Evolutionary conservation across 495 filamentous ascomycete genomes (phyloP).

Genomic region (Aspergillus hancockii): DNA sequence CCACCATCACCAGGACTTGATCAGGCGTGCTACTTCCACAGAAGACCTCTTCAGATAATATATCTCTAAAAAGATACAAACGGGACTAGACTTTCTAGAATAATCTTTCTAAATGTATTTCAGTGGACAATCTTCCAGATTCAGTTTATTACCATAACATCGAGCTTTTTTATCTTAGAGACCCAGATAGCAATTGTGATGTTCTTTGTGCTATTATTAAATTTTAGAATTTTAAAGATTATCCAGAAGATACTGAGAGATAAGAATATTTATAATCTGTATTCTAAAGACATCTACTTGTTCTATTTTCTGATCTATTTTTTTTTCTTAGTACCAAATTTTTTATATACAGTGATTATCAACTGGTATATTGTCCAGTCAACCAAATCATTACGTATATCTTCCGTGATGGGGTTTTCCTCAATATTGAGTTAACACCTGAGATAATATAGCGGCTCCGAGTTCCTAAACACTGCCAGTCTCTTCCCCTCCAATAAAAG

Average conservation of each 20-base stretch:
- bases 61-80: conserved; percentile 24
- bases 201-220: conserved; percentile 31
- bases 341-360: conserved; percentile 34
- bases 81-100: conserved; percentile 23
- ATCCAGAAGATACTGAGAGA: conserved; percentile 27
- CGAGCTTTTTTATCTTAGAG: conserved; percentile 30
- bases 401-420: conserved; percentile 29
- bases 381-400: conserved; percentile 30
- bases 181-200: conserved; percentile 28
- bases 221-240: conserved; percentile 33
- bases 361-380: conserved; percentile 34
- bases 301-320: conserved; percentile 16
- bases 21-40: conserved; percentile 30
- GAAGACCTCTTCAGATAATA: conserved; percentile 20
- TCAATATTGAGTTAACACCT: conserved; percentile 28
- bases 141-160: conserved; percentile 33
- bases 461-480: conserved; percentile 26
- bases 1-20: conserved; percentile 30
- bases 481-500: conserved; percentile 28
- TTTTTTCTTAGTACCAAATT: conserved; percentile 30
- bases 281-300: not conserved
- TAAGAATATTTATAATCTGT: conserved; percentile 17
- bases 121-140: conserved; percentile 26
- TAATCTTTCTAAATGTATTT: conserved; percentile 29
- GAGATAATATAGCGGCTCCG: conserved; percentile 31